Evolutionary conservation across 1,284 basidiomycete species (phyloP).

Genomic region (Mycosarcoma mackinlayi): DNA sequence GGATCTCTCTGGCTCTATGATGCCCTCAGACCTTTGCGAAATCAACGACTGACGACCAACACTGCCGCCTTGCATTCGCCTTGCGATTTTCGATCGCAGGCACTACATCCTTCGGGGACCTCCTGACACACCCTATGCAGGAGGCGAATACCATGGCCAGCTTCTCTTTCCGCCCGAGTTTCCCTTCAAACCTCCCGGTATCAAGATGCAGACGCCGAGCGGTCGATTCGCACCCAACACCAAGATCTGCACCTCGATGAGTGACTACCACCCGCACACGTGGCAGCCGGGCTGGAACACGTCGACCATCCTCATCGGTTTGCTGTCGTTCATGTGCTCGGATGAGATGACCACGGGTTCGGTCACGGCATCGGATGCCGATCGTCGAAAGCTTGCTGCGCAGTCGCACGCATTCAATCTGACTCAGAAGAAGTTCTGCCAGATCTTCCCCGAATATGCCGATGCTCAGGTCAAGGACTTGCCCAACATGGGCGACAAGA

Average conservation of each 20-base stretch:
- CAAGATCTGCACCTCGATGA: slow-evolving; percentile 76
- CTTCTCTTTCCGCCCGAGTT: slow-evolving; percentile 78
- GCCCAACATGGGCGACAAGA: slow-evolving; percentile 65
- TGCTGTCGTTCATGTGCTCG: slow-evolving; percentile 93
- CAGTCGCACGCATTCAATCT: slow-evolving; percentile 88
- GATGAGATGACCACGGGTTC: slow-evolving; percentile 97
- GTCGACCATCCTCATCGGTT: slow-evolving; percentile 91
- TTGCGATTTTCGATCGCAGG: slow-evolving; percentile 67
- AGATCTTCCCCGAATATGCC: slow-evolving; percentile 63
- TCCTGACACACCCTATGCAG: slow-evolving; percentile 88
- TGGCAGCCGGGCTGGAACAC: slow-evolving; percentile 94
- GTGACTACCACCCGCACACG: slow-evolving; percentile 82
- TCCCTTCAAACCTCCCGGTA: slow-evolving; percentile 76
- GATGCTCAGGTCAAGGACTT: slow-evolving; percentile 41
- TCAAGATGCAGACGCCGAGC: slow-evolving; percentile 96
- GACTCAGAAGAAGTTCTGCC: slow-evolving; percentile 77
- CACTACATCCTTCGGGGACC: slow-evolving; percentile 78
- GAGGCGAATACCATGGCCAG: slow-evolving; percentile 86
- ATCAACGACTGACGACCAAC: no score
- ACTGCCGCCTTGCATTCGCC: neutral
- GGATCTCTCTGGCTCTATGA: slow-evolving; percentile 1
- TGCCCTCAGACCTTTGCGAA: no score
- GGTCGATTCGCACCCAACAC: slow-evolving; percentile 91
- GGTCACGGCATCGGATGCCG: slow-evolving; percentile 80
- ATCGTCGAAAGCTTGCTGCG: slow-evolving; percentile 81